phyloP scores from a whole-genome alignment of 2,329 filamentous ascomycete genomes.

The Neopestalotiopsis rosae region DNA sequence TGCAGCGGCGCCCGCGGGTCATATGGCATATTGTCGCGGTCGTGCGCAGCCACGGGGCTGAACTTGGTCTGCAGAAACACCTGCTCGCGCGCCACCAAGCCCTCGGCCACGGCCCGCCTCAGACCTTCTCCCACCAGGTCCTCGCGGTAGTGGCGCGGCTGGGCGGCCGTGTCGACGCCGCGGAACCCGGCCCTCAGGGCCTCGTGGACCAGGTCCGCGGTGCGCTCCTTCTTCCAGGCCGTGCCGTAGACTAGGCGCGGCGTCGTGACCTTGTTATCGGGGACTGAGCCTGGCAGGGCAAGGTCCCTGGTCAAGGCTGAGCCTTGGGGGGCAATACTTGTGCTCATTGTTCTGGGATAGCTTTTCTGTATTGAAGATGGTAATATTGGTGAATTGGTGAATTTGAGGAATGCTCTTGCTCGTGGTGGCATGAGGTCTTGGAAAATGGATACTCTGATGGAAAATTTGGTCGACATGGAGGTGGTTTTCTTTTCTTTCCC shows the following conservation, averaged over 20 bases:
- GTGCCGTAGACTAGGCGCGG: conserved; percentile 75
- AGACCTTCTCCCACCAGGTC: conserved; percentile 72
- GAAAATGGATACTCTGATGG: too few species aligned
- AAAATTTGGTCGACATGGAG: too few species aligned
- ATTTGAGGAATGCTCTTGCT: background rate
- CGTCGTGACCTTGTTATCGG: conserved; percentile 39
- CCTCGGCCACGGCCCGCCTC: conserved; percentile 62
- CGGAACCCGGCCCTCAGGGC: conserved; percentile 74
- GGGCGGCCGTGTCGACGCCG: conserved; percentile 78
- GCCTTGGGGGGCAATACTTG: background rate
- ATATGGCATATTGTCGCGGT: conserved; percentile 66
- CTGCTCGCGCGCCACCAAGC: conserved; percentile 61
- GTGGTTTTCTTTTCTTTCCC: too few species aligned
- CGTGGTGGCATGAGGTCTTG: background rate
- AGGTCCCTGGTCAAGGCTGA: conserved; percentile 24
- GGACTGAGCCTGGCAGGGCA: conserved; percentile 17
- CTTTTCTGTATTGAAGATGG: background rate
- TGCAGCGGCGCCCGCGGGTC: conserved; percentile 60
- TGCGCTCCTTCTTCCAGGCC: conserved; percentile 81
- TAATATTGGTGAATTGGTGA: background rate
- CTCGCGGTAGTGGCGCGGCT: conserved; percentile 81
- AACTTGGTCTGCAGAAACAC: conserved; percentile 87
- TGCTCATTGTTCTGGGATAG: conserved; percentile 13
- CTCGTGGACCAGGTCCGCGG: conserved; percentile 68
- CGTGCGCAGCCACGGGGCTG: conserved; percentile 68